Evolutionary conservation across 1,284 basidiomycete species (phyloP).

Genomic region (Meripilus lineatus): DNA sequence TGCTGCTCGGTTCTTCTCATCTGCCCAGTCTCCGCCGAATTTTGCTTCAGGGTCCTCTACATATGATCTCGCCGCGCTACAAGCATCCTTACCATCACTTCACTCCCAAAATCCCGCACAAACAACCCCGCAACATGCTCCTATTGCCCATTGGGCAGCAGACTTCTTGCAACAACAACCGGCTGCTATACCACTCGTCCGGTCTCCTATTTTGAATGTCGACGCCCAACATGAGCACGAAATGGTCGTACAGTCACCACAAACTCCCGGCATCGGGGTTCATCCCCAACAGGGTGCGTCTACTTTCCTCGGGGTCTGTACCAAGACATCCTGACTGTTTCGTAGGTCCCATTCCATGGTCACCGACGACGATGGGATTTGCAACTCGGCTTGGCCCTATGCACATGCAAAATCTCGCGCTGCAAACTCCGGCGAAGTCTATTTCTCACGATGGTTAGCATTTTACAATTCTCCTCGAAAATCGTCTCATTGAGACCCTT

Average conservation of each 20-base stretch:
- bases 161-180: slow-evolving; percentile 50
- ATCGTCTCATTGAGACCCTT: background rate
- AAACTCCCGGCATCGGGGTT: background rate
- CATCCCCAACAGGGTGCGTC: too few relatives aligned
- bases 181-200: slow-evolving; percentile 1
- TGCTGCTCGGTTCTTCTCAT: slow-evolving; percentile 63
- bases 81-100: slow-evolving; percentile 42
- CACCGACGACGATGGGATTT: slow-evolving; percentile 4
- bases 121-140: slow-evolving; percentile 21
- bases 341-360: slow-evolving; percentile 7
- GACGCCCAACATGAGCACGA: background rate
- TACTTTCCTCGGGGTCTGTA: too few relatives aligned
- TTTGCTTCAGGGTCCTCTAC: slow-evolving; percentile 32
- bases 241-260: background rate
- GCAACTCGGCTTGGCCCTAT: slow-evolving; percentile 28
- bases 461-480: too few relatives aligned
- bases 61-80: slow-evolving; percentile 57
- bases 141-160: slow-evolving; percentile 46
- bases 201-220: slow-evolving; percentile 6
- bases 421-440: slow-evolving; percentile 21
- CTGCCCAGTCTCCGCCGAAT: slow-evolving; percentile 26
- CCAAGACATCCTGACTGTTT: background rate
- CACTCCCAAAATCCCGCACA: slow-evolving; percentile 25
- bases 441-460: background rate
- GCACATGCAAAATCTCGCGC: slow-evolving; percentile 32